These are phyloP conservation scores for Chamaenerion angustifolium DNA, from an alignment of 345 rosid genomes.

Conservation along the genomic window DNA sequence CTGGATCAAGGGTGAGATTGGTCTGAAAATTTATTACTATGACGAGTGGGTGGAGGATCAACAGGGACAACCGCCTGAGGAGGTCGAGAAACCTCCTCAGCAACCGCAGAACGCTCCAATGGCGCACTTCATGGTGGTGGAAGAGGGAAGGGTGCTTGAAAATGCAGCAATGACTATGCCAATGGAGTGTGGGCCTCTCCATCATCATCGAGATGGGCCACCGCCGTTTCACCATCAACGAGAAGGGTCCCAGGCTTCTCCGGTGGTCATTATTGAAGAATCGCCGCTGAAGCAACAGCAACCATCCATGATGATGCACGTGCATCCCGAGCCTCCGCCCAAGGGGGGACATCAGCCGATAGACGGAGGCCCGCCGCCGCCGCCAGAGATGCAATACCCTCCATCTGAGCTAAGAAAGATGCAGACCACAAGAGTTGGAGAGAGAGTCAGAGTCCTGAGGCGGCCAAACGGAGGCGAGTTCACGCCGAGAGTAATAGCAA, in stretches of 20 bases:
- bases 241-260: constrained; percentile 30
- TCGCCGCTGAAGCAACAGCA: constrained; percentile 16
- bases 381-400: constrained; percentile 10
- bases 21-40: constrained; percentile 58
- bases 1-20: constrained; percentile 88
- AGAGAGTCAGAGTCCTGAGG: constrained; percentile 37
- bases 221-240: no score
- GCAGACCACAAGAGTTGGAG: constrained; percentile 44
- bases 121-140: constrained; percentile 29
- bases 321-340: constrained; percentile 16
- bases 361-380: constrained; percentile 6
- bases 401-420: constrained; percentile 56
- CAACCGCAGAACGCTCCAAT: constrained; percentile 17
- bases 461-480: constrained; percentile 41
- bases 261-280: constrained; percentile 41
- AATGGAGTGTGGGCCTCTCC: background rate
- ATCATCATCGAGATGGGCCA: background rate
- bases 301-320: constrained; percentile 17
- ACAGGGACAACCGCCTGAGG: constrained; percentile 14
- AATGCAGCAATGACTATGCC: constrained; percentile 12
- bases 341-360: constrained; percentile 6
- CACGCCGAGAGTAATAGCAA: constrained; percentile 52
- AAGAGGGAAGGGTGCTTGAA: constrained; percentile 46
- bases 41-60: constrained; percentile 49
- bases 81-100: constrained; percentile 21